Conservation (phyloP, 768 basidiomycete species). For the Mrakia hoshinonis region DNA sequence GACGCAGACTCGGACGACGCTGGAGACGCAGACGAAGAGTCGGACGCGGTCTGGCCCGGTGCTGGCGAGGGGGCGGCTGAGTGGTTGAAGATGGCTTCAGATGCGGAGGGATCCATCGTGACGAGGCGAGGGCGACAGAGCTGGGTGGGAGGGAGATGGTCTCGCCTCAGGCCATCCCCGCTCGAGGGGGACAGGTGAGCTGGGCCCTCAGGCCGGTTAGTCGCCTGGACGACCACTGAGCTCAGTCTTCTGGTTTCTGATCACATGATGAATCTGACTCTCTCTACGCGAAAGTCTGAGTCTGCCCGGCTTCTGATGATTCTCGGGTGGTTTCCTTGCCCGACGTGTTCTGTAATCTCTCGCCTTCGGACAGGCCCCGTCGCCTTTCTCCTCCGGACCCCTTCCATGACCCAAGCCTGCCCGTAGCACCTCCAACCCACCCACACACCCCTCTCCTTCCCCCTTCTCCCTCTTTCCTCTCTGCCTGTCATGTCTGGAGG, state of each 20-base stretch:
- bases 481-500: constrained; percentile 23
- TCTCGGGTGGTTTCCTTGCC: too few species aligned
- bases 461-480: not conserved
- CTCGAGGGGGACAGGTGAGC: too few species aligned
- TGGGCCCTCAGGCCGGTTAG: too few species aligned
- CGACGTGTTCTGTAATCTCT: too few species aligned
- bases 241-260: not conserved
- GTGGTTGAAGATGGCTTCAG: constrained; percentile 11
- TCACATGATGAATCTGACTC: not conserved
- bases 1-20: not conserved
- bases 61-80: not conserved
- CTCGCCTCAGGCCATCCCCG: too few species aligned
- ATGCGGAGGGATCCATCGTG: not conserved
- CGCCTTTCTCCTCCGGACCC: not conserved
- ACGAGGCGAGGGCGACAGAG: not conserved
- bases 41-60: not conserved
- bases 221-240: too few species aligned
- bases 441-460: not conserved
- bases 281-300: too few species aligned
- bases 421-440: not conserved
- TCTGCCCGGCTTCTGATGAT: too few species aligned
- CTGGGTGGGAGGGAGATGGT: not conserved
- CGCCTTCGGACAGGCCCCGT: not conserved
- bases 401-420: not conserved
- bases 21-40: not conserved